Evolutionary conservation across 2,329 filamentous ascomycete species (phyloP), one percentile per base, ranked within the genome.

Genomic region (Davidsoniella neocaledoniae): DNA sequence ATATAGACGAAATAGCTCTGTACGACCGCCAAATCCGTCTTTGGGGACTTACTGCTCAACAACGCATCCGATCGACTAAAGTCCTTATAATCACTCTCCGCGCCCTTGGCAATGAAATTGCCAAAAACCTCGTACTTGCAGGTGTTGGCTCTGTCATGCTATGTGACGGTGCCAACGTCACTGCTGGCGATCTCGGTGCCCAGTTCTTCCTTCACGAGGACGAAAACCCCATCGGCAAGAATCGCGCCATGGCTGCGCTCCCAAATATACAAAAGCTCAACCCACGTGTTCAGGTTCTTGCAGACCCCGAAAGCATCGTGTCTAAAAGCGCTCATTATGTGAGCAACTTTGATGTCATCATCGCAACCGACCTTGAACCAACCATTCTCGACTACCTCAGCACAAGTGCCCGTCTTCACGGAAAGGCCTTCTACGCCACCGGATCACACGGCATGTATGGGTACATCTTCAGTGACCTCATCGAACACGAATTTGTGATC

Each of bases 21-120:
- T 98, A 98, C 63, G 91, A 98, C 66, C 81, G 91, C 46, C 91
- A 98, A 64, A 95, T 98, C 59, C 83, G 91, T 49, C 79, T 98
- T 26, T 98, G 91, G 91, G 91, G 91, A 41, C 85, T 96, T 60
- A 81, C 91, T 59, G 91, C 91, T 5, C 91, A 98, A 64, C 83
- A 94, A 62, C 86, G 83, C 61, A 87, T 98, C 52, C 86, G 90
- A 58, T 83, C 76, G 53, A 86, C 91, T 53, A 87, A 87, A 60
- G 83, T 98, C 57, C 79, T 96, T 43, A 77, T 98, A 55, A 81
- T 98, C 57, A 87, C 81, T 26, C 79, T 94, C 63, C 85, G 83
- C 60, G 87, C 84, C 1, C 76, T 98, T 14, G 87, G 84, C 52
- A 93, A 90, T 62, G 91, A 98, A 66, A 83, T 96, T 49, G 88